Percentiles rank a stretch among this genome's conserved stretches.
Conservation (phyloP, 2,329 filamentous ascomycete genomes). For the Tolypocladium amazonense region DNA sequence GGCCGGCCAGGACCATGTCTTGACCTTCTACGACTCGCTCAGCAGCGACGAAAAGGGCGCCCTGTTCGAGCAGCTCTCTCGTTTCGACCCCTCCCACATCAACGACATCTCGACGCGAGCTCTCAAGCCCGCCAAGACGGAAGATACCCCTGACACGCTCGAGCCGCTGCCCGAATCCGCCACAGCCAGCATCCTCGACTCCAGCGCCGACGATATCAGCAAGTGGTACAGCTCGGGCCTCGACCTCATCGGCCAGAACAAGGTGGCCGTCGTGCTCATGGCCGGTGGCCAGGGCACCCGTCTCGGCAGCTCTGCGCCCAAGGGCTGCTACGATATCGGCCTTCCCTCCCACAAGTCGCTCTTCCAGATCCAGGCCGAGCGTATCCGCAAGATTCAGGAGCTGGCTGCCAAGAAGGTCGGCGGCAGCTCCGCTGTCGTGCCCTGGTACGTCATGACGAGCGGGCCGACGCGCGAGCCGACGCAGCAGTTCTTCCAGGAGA, state of each 20-base stretch:
- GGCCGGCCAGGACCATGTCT: slow-evolving; percentile 68
- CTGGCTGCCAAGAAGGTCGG: slow-evolving; percentile 64
- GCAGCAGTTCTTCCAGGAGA: slow-evolving; percentile 83
- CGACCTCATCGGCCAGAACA: slow-evolving; percentile 67
- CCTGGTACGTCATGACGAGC: slow-evolving; percentile 99
- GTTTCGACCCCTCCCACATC: slow-evolving; percentile 77
- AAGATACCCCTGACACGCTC: slow-evolving; percentile 46
- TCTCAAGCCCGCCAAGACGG: slow-evolving; percentile 62
- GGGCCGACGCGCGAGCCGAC: slow-evolving; percentile 86
- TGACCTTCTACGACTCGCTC: slow-evolving; percentile 75
- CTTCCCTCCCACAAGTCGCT: slow-evolving; percentile 87
- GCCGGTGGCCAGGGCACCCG: slow-evolving; percentile 94
- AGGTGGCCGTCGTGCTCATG: slow-evolving; percentile 85
- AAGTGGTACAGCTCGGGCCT: slow-evolving; percentile 78
- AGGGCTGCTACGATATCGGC: slow-evolving; percentile 95
- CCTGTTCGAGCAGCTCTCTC: slow-evolving; percentile 71
- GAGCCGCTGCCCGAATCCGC: slow-evolving; percentile 83
- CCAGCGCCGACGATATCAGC: slow-evolving; percentile 63
- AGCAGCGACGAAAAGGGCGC: slow-evolving; percentile 59
- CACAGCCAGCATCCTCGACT: slow-evolving; percentile 86
- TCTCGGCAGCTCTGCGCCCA: slow-evolving; percentile 87
- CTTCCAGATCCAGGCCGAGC: slow-evolving; percentile 95
- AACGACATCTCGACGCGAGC: slow-evolving; percentile 77
- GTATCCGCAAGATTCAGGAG: slow-evolving; percentile 76
- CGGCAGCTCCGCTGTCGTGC: slow-evolving; percentile 51